A percentile compares a stretch with the other conserved stretches of the same genome.
phyloP scores from a whole-genome alignment of 1,139 yeast species.

The Nakaseomyces sp. region DNA sequence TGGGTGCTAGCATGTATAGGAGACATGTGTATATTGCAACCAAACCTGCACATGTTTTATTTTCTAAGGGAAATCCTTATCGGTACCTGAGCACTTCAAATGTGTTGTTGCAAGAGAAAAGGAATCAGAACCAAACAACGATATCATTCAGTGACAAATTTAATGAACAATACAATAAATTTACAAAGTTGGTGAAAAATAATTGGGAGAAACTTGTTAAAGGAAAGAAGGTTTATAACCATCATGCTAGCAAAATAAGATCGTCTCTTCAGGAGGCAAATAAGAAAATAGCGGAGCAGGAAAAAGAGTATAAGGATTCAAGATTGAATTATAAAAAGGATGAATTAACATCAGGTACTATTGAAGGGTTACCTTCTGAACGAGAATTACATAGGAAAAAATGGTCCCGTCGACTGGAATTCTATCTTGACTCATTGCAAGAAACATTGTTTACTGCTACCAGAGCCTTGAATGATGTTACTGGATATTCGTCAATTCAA shows the following conservation, averaged over 20 bases:
- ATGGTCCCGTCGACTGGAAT: slow-evolving; percentile 48
- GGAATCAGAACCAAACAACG: background rate
- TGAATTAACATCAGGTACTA: slow-evolving; percentile 23
- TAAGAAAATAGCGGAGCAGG: slow-evolving; percentile 31
- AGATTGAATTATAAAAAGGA: slow-evolving; percentile 31
- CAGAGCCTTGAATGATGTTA: slow-evolving; percentile 72
- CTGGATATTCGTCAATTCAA: slow-evolving; percentile 85
- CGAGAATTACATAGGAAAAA: slow-evolving; percentile 36
- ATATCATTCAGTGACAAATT: background rate
- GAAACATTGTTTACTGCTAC: slow-evolving; percentile 63
- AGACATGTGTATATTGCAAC: background rate
- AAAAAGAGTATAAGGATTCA: slow-evolving; percentile 25
- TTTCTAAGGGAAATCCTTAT: background rate
- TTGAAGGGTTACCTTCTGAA: slow-evolving; percentile 37
- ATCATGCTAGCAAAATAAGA: slow-evolving; percentile 29
- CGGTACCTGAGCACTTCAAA: background rate
- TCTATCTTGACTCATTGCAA: slow-evolving; percentile 55
- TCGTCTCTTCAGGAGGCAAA: slow-evolving; percentile 33
- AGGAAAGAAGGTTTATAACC: background rate
- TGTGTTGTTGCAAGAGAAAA: background rate
- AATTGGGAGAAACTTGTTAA: background rate
- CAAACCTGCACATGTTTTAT: background rate
- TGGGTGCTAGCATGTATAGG: background rate
- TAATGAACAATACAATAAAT: background rate
- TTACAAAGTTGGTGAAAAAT: background rate